Conservation (phyloP, 306 rosid species). For the Prunus mongolica region DNA sequence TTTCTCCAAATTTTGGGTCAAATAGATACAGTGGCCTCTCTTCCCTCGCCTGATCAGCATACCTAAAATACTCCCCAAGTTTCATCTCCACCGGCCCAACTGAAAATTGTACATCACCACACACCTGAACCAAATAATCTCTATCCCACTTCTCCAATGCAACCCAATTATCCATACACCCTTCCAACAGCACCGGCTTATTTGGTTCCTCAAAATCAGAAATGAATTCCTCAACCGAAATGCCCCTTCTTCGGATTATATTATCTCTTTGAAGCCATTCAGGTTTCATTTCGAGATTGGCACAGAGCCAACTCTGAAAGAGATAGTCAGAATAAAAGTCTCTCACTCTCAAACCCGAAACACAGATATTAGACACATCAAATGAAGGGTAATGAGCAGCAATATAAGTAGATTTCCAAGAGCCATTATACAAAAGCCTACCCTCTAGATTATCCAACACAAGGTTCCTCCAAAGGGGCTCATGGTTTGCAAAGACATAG, state of each 20-base stretch:
- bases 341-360: slow-evolving; percentile 54
- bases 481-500: slow-evolving; percentile 65
- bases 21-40: slow-evolving; percentile 86
- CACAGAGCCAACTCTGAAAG: slow-evolving; percentile 98
- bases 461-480: slow-evolving; percentile 87
- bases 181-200: slow-evolving; percentile 81
- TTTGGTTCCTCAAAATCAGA: slow-evolving; percentile 66
- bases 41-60: slow-evolving; percentile 71
- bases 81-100: slow-evolving; percentile 85
- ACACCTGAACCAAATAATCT: slow-evolving; percentile 59
- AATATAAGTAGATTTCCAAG: slow-evolving; percentile 73
- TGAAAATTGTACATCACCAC: slow-evolving; percentile 65
- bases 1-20: slow-evolving; percentile 85
- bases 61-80: slow-evolving; percentile 69
- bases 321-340: slow-evolving; percentile 91
- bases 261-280: slow-evolving; percentile 90
- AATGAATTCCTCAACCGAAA: slow-evolving; percentile 81
- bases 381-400: slow-evolving; percentile 53
- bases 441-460: slow-evolving; percentile 57
- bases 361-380: slow-evolving; percentile 16
- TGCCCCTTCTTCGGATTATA: slow-evolving; percentile 57
- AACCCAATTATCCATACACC: slow-evolving; percentile 81
- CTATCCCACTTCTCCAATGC: slow-evolving; percentile 79
- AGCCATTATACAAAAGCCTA: slow-evolving; percentile 52
- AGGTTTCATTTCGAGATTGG: slow-evolving; percentile 87